phyloP scores from a whole-genome alignment of 2,329 filamentous ascomycete species.

The Penicillium sp. region DNA sequence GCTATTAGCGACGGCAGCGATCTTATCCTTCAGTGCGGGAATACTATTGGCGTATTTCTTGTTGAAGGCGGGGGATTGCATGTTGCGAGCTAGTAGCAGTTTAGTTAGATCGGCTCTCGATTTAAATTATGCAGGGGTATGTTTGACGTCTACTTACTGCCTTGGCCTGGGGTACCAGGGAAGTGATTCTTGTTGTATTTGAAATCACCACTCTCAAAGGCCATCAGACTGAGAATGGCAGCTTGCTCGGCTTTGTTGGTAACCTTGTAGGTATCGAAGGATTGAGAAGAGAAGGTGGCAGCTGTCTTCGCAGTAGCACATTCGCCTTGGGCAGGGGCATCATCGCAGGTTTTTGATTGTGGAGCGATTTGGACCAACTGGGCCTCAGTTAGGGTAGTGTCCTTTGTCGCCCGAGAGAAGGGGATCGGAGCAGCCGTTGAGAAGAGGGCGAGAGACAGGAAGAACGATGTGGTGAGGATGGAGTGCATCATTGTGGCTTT shows the following conservation, averaged over 20 bases:
- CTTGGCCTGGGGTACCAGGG: slow-evolving; percentile 66
- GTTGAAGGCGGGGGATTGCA: slow-evolving; percentile 64
- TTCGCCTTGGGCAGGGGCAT: slow-evolving; percentile 54
- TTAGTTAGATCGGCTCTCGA: not conserved
- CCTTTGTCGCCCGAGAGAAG: not conserved
- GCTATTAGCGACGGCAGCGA: slow-evolving; percentile 40
- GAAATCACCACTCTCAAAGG: slow-evolving; percentile 72
- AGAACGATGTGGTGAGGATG: slow-evolving; percentile 10
- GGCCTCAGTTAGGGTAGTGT: slow-evolving; percentile 28
- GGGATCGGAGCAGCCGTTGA: slow-evolving; percentile 17
- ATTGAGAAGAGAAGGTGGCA: slow-evolving; percentile 59
- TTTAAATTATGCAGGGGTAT: not conserved
- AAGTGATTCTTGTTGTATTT: slow-evolving; percentile 71
- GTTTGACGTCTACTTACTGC: slow-evolving; percentile 48
- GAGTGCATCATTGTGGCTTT: not conserved
- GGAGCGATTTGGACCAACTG: slow-evolving; percentile 58
- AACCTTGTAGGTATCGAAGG: slow-evolving; percentile 64
- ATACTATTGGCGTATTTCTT: slow-evolving; percentile 57
- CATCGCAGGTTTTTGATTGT: slow-evolving; percentile 57
- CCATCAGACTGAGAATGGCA: slow-evolving; percentile 70
- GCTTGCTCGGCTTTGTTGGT: slow-evolving; percentile 64
- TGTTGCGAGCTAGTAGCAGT: slow-evolving; percentile 56
- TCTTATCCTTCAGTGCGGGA: slow-evolving; percentile 45
- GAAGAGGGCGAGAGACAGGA: slow-evolving; percentile 21
- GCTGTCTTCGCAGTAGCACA: slow-evolving; percentile 70